Evolutionary conservation across 2,329 filamentous ascomycete species (phyloP), one percentile per base, ranked within the genome.

Genomic region (Fusarium goolgardi): DNA sequence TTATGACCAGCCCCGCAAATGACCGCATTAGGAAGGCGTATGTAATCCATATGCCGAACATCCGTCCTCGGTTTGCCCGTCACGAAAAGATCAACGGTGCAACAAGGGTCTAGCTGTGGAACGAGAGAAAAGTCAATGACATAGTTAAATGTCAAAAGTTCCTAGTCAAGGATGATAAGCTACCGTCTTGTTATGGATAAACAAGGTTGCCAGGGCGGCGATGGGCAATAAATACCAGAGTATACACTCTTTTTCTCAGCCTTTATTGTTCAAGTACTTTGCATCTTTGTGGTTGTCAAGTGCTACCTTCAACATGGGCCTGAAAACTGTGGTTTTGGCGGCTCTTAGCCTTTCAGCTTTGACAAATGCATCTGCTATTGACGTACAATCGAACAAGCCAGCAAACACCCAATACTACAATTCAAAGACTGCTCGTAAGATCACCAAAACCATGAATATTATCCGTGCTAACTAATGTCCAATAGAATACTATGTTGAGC

Each of bases 1-100:
- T 39, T 54, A 29, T 41, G 47, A 37, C 9, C 7, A 31, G 47
- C 62, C 62, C 63, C 57, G 44, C 63, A 65, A 67, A 55, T 51
- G n/a, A 12, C 63, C 56, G 45, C 32, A 66, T 58, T 53, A 66
- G 63, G 63, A 66, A 66, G 63, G 63, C 63, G 54, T 35, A 21
- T 59, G 47, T 47, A 63, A 40, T 34, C 39, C 16, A 31, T 27
- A 56, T 66, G 63, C 63, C 63, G 63, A 66, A 66, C 57, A 61
- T 67, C 63, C 63, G 63, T 29, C 10, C 62, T 44, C 13, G 47
- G 47, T 39, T 51, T 51, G 34, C 47, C 47, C 40, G 47, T 40
- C 47, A 51, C 47, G 47, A 51, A n/a, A 25, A 6, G 47, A 51
- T 51, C 47, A 51, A 51, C 47, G 6, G 12, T 21, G 15, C 13